A percentile compares a stretch with the other conserved stretches of the same genome.
These are phyloP conservation scores for Pulveroboletus sp. DNA, from an alignment of 768 basidiomycete species.

Conservation along the genomic window DNA sequence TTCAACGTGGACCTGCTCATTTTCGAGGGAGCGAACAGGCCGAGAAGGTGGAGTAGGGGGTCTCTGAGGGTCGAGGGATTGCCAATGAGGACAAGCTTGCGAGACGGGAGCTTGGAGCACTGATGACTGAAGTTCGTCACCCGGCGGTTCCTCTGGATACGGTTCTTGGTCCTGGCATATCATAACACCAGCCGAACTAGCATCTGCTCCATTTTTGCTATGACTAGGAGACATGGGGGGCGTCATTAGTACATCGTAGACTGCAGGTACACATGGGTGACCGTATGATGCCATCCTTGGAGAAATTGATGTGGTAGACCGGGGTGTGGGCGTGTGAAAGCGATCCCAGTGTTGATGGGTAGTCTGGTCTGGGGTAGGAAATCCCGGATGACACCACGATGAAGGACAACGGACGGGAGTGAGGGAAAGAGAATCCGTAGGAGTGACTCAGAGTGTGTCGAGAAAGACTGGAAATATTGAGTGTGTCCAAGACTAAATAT, in stretches of 20 bases:
- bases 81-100: slow-evolving; percentile 13
- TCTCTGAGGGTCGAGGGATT: neutral
- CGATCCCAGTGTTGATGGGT: slow-evolving; percentile 21
- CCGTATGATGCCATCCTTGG: slow-evolving; percentile 20
- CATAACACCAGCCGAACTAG: slow-evolving; percentile 8
- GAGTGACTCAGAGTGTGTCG: too few relatives aligned
- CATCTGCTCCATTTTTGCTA: slow-evolving; percentile 36
- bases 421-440: slow-evolving; percentile 2
- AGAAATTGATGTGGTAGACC: slow-evolving; percentile 9
- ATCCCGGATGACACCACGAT: neutral
- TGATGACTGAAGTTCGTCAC: slow-evolving; percentile 8
- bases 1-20: slow-evolving; percentile 63
- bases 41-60: slow-evolving; percentile 27
- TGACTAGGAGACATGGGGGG: slow-evolving; percentile 63
- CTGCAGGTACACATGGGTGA: slow-evolving; percentile 40
- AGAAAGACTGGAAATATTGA: too few relatives aligned
- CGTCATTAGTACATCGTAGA: slow-evolving; percentile 59
- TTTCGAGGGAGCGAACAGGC: slow-evolving; percentile 58
- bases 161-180: slow-evolving; percentile 11
- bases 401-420: neutral
- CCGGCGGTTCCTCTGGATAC: slow-evolving; percentile 8
- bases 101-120: neutral
- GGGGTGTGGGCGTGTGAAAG: slow-evolving; percentile 20
- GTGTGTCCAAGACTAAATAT: neutral
- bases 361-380: neutral